Evolutionary conservation across 805 yeast species (phyloP), one percentile per base, ranked within the genome.

Genomic region (Candida koratica): DNA sequence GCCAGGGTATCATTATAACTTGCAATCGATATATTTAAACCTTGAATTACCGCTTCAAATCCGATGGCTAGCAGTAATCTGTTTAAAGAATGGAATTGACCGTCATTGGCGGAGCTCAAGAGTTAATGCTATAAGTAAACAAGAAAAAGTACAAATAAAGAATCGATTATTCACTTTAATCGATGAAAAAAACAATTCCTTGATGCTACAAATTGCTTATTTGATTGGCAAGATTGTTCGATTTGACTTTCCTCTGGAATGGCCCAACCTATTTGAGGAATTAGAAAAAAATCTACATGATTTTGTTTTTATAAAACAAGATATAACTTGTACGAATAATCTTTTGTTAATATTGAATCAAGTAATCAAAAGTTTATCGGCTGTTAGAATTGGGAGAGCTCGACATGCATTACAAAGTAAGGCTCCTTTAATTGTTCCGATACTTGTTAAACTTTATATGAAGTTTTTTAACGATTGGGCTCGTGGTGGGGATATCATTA

Each of bases 21-120:
- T 82, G 12, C 89, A 80, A 55, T 69, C 65, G 12, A 46, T 67
- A 5, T 89, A 85, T 55, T 61, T 77, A 37, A 81, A 84, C 43
- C 52, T 67, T 3, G 69, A 77, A 0, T 48, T 75, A 12, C 73
- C 88, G 0, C 58, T 82, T 19, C 84, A 83, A 40, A 64, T 78
- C 6, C 67, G 97, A 49, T 88, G 96, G 95, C 63, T 89, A 17
- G 88, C 95, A 0, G 71, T 87, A 1, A 90, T 90, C 27, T 84
- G 83, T 45, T 78, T 90, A 58, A 90, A 93, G 52, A 90, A 90
- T 56, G 94, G 94, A 1, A 67, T 87, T 14, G 95, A 86, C 12
- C 77, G 75, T 52, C 77, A 77, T 51, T 90, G 98, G 97, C 68
- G 96, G 40, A 66, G 81, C 1, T 68, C 86, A 0, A 67, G 85